phyloP scores from a whole-genome alignment of 2,329 filamentous ascomycete species.

The Colletotrichum magnum region DNA sequence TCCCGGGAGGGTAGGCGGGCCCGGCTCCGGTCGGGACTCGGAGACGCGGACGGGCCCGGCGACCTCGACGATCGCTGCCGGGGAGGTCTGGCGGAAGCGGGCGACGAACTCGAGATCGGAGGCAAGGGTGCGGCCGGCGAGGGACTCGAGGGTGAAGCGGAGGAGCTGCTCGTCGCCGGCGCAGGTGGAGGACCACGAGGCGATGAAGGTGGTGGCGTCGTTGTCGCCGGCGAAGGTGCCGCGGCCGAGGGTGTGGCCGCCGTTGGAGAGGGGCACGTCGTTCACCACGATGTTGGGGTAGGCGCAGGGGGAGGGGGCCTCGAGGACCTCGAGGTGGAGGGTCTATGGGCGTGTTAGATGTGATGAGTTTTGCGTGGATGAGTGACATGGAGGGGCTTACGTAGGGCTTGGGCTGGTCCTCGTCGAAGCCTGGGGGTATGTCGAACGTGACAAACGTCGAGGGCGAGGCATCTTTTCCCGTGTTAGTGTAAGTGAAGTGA shows the following conservation, averaged over 20 bases:
- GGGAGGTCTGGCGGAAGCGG: constrained; percentile 61
- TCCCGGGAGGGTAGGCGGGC: constrained; percentile 10
- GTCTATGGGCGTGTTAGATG: constrained; percentile 44
- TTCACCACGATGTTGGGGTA: constrained; percentile 63
- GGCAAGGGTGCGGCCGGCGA: constrained; percentile 57
- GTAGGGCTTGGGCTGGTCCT: constrained; percentile 32
- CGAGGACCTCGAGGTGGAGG: constrained; percentile 60
- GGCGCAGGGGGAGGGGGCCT: constrained; percentile 62
- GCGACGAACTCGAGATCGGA: constrained; percentile 56
- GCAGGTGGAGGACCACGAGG: constrained; percentile 64
- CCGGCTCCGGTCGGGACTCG: constrained; percentile 9
- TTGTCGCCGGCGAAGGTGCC: constrained; percentile 56
- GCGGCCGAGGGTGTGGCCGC: constrained; percentile 56
- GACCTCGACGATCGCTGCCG: constrained; percentile 58
- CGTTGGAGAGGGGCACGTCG: constrained; percentile 57
- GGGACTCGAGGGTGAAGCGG: constrained; percentile 57
- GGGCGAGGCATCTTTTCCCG: constrained; percentile 18
- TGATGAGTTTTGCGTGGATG: background rate
- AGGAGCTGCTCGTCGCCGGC: constrained; percentile 60
- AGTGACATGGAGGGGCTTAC: background rate
- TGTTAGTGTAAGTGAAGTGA: background rate
- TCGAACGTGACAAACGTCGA: constrained; percentile 41
- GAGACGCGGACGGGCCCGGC: constrained; percentile 51
- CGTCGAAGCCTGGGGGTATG: constrained; percentile 26
- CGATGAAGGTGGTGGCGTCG: constrained; percentile 55